Evolutionary conservation across 2,329 filamentous ascomycete genomes (phyloP).

Genomic region (Nothophoma quercina): DNA sequence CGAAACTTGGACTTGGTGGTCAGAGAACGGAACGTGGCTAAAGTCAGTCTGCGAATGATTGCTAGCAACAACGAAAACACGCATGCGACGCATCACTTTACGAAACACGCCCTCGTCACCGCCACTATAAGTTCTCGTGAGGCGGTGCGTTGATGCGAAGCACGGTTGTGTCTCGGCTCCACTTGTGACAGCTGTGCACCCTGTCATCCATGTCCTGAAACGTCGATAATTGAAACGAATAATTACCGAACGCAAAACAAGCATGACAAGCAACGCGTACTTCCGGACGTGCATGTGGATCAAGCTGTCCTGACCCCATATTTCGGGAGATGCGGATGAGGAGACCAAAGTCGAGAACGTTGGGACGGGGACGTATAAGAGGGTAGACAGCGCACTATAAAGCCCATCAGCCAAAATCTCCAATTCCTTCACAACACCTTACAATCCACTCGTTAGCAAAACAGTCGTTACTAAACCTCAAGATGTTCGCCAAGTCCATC

Average conservation of each 20-base stretch:
- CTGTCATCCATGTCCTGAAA: slow-evolving; percentile 11
- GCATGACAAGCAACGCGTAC: slow-evolving; percentile 8
- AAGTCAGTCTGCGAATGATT: too few relatives aligned
- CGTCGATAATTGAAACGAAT: slow-evolving; percentile 5
- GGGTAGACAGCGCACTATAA: not conserved
- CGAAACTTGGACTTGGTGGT: too few relatives aligned
- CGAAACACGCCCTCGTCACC: not conserved
- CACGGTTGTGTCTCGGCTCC: slow-evolving; percentile 5
- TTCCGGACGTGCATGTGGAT: slow-evolving; percentile 3
- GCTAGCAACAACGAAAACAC: not conserved
- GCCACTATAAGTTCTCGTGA: not conserved
- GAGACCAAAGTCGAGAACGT: slow-evolving; percentile 1
- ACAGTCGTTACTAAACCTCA: slow-evolving; percentile 1
- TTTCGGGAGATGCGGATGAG: not conserved
- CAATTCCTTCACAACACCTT: not conserved
- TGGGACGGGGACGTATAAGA: not conserved
- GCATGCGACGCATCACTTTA: not conserved
- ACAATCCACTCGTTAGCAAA: not conserved
- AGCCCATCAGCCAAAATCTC: not conserved
- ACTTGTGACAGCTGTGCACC: slow-evolving; percentile 9
- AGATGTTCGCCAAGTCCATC: slow-evolving; percentile 11
- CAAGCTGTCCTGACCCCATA: slow-evolving; percentile 3
- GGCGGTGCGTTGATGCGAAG: not conserved
- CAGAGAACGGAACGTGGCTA: not conserved
- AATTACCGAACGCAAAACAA: slow-evolving; percentile 15